These are phyloP conservation scores for Suillus lakei DNA, from an alignment of 768 basidiomycete species.

Conservation along the genomic window DNA sequence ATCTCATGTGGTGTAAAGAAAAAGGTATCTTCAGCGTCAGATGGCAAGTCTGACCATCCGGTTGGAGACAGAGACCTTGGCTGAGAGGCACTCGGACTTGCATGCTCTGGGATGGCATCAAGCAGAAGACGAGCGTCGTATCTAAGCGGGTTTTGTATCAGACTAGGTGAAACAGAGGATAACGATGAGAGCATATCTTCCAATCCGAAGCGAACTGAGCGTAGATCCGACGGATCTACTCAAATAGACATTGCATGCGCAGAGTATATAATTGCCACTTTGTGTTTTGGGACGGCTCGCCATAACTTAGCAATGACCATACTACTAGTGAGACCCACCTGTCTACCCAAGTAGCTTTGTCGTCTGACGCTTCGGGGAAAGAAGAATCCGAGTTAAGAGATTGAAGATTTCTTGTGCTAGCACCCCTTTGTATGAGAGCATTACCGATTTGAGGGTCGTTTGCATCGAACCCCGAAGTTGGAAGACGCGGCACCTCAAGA, in stretches of 20 bases:
- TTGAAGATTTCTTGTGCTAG: slow-evolving; percentile 11
- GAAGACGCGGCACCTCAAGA: slow-evolving; percentile 33
- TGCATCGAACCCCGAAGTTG: slow-evolving; percentile 11
- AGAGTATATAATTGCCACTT: slow-evolving; percentile 4
- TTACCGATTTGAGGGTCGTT: slow-evolving; percentile 25
- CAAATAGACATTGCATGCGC: slow-evolving; percentile 3
- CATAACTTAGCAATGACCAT: neutral
- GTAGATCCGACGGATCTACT: slow-evolving; percentile 15
- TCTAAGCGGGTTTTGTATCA: slow-evolving; percentile 47
- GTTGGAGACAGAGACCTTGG: slow-evolving; percentile 46
- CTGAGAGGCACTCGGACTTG: slow-evolving; percentile 1
- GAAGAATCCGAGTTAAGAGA: slow-evolving; percentile 10
- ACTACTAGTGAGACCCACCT: slow-evolving; percentile 62
- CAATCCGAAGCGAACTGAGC: neutral
- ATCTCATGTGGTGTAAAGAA: slow-evolving; percentile 72
- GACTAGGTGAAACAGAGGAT: slow-evolving; percentile 13
- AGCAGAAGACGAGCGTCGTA: slow-evolving; percentile 82
- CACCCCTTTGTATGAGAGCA: slow-evolving; percentile 41
- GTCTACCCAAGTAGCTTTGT: slow-evolving; percentile 70
- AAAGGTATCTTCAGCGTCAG: slow-evolving; percentile 86
- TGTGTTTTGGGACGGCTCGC: neutral
- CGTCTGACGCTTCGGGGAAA: slow-evolving; percentile 12
- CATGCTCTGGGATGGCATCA: slow-evolving; percentile 46
- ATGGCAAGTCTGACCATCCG: slow-evolving; percentile 87
- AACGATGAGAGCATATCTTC: slow-evolving; percentile 26